Base-by-base conservation (phyloP, 176 grass and related monocot genomes). In the Otatea glauca region DNA sequence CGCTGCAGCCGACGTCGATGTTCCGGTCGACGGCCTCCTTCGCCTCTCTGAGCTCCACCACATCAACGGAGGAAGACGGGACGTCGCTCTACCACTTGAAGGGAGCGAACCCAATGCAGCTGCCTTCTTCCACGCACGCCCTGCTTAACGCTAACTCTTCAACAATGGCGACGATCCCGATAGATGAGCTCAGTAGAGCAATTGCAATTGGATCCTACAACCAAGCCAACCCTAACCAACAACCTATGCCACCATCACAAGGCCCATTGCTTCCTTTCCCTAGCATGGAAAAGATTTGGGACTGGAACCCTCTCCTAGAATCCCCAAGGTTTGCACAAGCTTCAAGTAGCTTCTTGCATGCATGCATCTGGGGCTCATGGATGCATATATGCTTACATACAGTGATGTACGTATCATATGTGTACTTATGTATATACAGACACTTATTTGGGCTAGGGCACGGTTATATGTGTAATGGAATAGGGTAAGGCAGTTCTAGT, bases 21-120 rank as follows among this genome's bases (percentile, higher is more conserved):
- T 97, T 89, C 38, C 54, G 60, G 44, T 83, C 94, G 1, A 88
- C 94, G 0, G 53, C 80, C 17, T 96, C 91, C 14, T 77, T 86
- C 3, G 85, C 87, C 43, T 97, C 95, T 2, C 66, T 90, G 76
- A 82, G 86, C 75, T 97, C 95, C 29, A 88, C 92, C 51, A 94
- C 92, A 8, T 89, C 95, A 3, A 97, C 92, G 6, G 92, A 97
- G 73, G 95, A 97, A 80, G 95, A 97, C 11, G 87, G 90, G 15
- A 87, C 50, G 5, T 77, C 85, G 1, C 74, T 90, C n/a, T 90
- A 86, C 78, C 82, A 75, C 82, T 18, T 88, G 37, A 93, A 90
- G 66, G 86, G 78, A 12, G 21, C 56, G n/a, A 93, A 69, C 82
- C 73, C 65, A 29, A 49, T 71, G 56, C 81, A 75, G 1, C 24